These are phyloP conservation scores for Emmonsiellopsis sp. DNA, from an alignment of 2,329 filamentous ascomycete species.

Conservation along the genomic window DNA sequence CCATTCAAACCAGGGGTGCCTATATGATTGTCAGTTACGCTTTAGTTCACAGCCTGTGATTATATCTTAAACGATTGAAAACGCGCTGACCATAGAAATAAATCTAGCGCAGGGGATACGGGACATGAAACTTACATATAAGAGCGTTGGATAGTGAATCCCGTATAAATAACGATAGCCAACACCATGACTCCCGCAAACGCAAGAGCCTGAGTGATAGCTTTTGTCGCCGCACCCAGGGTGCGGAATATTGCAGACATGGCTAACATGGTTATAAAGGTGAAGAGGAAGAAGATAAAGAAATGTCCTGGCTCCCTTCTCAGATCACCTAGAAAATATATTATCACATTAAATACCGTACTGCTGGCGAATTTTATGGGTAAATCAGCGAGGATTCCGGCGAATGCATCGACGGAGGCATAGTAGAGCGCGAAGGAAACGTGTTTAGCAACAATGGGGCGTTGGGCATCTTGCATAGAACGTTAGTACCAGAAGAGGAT, in stretches of 20 bases:
- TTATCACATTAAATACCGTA: conserved; percentile 65
- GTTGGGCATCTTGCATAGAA: conserved; percentile 62
- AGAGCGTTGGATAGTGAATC: conserved; percentile 48
- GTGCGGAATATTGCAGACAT: conserved; percentile 52
- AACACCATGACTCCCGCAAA: conserved; percentile 45
- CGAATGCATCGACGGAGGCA: conserved; percentile 74
- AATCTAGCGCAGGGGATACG: not conserved
- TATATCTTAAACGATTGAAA: conserved; percentile 4
- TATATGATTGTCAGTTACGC: conserved; percentile 10
- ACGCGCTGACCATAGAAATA: not conserved
- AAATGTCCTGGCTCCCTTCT: conserved; percentile 37
- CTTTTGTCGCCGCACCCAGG: conserved; percentile 49
- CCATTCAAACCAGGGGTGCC: conserved; percentile 57
- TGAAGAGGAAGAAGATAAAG: conserved; percentile 56
- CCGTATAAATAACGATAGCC: conserved; percentile 56
- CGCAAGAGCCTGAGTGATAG: conserved; percentile 54
- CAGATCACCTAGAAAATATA: conserved; percentile 84
- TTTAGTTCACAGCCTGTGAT: not conserved
- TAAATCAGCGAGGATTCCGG: conserved; percentile 77
- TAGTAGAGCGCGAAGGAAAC: conserved; percentile 81
- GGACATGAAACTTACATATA: conserved; percentile 13
- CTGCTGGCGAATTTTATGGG: conserved; percentile 70
- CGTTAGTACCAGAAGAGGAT: conserved; percentile 31
- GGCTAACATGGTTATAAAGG: conserved; percentile 48
- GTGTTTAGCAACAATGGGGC: conserved; percentile 89